These are phyloP conservation scores for Platismatia glauca DNA, from an alignment of 495 filamentous ascomycete genomes.

Conservation along the genomic window DNA sequence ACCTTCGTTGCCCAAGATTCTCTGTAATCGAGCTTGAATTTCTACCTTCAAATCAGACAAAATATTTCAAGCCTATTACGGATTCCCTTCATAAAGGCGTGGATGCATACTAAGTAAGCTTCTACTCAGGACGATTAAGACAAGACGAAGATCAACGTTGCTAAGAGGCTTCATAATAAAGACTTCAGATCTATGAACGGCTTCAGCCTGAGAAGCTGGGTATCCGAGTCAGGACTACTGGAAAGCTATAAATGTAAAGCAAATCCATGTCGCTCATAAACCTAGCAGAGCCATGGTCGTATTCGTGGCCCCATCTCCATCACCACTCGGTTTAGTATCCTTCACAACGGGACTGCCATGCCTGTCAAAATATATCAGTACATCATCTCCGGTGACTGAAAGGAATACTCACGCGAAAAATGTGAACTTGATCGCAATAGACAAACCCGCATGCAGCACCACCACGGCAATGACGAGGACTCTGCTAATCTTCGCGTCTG, in stretches of 20 bases:
- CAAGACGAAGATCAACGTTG: not conserved
- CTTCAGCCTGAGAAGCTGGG: not conserved
- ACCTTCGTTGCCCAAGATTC: not conserved
- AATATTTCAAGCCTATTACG: not conserved
- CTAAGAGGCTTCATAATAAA: not conserved
- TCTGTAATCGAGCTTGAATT: not conserved
- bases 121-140: not conserved
- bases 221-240: not conserved
- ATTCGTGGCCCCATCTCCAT: conserved; percentile 13
- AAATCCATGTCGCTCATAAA: not conserved
- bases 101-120: not conserved
- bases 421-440: conserved; percentile 86
- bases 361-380: conserved; percentile 6
- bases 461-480: conserved; percentile 77
- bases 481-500: conserved; percentile 85
- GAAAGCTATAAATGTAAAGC: not conserved
- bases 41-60: not conserved
- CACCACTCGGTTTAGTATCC: conserved; percentile 5
- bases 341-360: conserved; percentile 22
- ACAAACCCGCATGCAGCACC: conserved; percentile 72
- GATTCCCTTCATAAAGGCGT: not conserved
- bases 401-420: conserved; percentile 69
- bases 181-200: not conserved
- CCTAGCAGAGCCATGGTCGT: conserved; percentile 20
- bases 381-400: not conserved